Evolutionary conservation across 2,329 filamentous ascomycete species (phyloP).

Genomic region (Colletotrichum aenigma): DNA sequence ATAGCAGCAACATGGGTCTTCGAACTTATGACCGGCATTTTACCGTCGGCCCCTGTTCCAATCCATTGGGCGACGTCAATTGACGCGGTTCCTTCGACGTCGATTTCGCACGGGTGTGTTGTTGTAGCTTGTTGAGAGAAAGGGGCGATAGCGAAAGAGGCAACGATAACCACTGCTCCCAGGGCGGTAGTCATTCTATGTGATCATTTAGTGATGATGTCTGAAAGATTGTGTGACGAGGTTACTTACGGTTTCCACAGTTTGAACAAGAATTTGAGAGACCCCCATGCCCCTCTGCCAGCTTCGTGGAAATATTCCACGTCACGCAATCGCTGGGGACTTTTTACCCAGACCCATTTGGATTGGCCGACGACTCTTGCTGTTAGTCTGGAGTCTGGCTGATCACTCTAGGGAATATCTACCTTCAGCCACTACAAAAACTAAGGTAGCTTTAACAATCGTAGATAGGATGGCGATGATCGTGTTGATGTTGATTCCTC

Average conservation of each 20-base stretch:
- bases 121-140: neutral
- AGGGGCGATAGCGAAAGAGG: neutral
- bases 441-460: neutral
- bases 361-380: neutral
- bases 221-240: no score
- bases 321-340: neutral
- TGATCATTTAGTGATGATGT: neutral
- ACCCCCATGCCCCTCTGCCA: neutral
- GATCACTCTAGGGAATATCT: fast-evolving
- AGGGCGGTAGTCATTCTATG: neutral
- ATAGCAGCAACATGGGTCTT: neutral
- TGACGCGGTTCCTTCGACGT: neutral
- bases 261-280: neutral
- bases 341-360: neutral
- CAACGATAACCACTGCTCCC: neutral
- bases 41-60: neutral
- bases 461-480: neutral
- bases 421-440: neutral
- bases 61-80: neutral
- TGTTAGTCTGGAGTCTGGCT: neutral
- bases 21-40: neutral
- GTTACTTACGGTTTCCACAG: neutral
- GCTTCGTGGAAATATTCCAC: neutral
- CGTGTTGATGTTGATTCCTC: neutral
- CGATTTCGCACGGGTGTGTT: neutral